These are phyloP conservation scores for Castanea crenata DNA, from an alignment of 306 rosid species.

Conservation along the genomic window DNA sequence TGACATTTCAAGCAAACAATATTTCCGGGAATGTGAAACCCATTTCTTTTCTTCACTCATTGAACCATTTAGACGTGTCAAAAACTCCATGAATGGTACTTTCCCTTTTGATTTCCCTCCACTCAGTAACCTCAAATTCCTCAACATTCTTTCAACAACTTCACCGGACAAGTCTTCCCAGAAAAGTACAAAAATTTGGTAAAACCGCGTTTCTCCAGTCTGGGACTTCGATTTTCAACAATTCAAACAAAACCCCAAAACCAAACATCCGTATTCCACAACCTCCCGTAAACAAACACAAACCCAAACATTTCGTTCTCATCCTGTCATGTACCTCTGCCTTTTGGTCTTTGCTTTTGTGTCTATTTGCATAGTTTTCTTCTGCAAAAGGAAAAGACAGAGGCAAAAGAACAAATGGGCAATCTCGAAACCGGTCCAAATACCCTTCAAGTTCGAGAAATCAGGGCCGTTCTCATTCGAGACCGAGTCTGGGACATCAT, in stretches of 20 bases:
- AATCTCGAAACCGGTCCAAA: slow-evolving; percentile 71
- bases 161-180: slow-evolving; percentile 28
- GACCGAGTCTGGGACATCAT: slow-evolving; percentile 83
- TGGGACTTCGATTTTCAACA: slow-evolving; percentile 34
- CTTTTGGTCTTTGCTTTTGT: slow-evolving; percentile 16
- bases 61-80: slow-evolving; percentile 64
- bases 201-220: slow-evolving; percentile 60
- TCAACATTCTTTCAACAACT: slow-evolving; percentile 71
- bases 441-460: slow-evolving; percentile 59
- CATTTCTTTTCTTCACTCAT: slow-evolving; percentile 45
- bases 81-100: slow-evolving; percentile 60
- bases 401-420: slow-evolving; percentile 76
- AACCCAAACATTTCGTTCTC: slow-evolving; percentile 22
- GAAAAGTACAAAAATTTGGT: slow-evolving; percentile 41
- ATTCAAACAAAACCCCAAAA: slow-evolving; percentile 31
- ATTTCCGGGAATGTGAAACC: slow-evolving; percentile 58
- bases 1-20: slow-evolving; percentile 62
- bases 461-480: slow-evolving; percentile 91
- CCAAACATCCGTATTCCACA: slow-evolving; percentile 7
- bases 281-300: slow-evolving; percentile 20
- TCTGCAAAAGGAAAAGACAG: slow-evolving; percentile 38
- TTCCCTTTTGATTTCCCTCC: slow-evolving; percentile 88
- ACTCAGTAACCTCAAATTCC: slow-evolving; percentile 33
- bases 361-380: slow-evolving; percentile 19
- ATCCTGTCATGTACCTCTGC: slow-evolving; percentile 36